Evolutionary conservation across 768 basidiomycete species (phyloP), one percentile per base, ranked within the genome.

Genomic region (Holtermanniella nyarrowii): DNA sequence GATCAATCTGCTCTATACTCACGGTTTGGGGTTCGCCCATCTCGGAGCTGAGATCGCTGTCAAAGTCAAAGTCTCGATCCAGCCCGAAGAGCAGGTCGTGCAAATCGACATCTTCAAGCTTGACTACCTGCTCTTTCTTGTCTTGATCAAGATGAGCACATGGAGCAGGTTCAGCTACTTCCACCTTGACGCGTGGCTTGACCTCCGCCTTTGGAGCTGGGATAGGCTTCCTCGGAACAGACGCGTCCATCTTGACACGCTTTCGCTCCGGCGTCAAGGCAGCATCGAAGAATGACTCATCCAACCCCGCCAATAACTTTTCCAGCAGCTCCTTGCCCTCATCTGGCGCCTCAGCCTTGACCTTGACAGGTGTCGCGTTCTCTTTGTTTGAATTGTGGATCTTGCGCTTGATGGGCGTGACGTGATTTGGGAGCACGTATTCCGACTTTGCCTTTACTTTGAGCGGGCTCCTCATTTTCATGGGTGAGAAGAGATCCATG

Each of bases 281-380:
- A 42, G 49, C 73, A 46, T 74, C 73, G 74, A 77, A 79, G 49
- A 78, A 71, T 0, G 78, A 70, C 55, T 78, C 77, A 58, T 82
- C 80, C 46, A 86, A 67, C 24, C 76, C 78, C 0, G 74, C 64
- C 42, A 84, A 67, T 1, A 85, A 62, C 23, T 61, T 70, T 13
- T 74, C 71, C 75, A 87, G 78, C 62, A 86, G 81, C 3, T 71
- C 78, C 23, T 76, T 75, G 56, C 85, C 84, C 39, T 80, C 80
- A 46, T 65, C 61, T 1, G 37, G n/a, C 2, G 37, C 25, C 23
- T 41, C 41, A 5, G 18, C 16, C 42, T 44, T 44, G 42, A 18
- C 22, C 22, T 23, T 44, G 42, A 7, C 12, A 44, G n/a, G n/a
- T 20, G 18, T 7, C n/a, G 20, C 42, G n/a, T 44, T 44, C 20